A percentile compares a stretch with the other conserved stretches of the same genome.
These are phyloP conservation scores for Rubus parviflorus DNA, from an alignment of 306 rosid genomes.

Conservation along the genomic window DNA sequence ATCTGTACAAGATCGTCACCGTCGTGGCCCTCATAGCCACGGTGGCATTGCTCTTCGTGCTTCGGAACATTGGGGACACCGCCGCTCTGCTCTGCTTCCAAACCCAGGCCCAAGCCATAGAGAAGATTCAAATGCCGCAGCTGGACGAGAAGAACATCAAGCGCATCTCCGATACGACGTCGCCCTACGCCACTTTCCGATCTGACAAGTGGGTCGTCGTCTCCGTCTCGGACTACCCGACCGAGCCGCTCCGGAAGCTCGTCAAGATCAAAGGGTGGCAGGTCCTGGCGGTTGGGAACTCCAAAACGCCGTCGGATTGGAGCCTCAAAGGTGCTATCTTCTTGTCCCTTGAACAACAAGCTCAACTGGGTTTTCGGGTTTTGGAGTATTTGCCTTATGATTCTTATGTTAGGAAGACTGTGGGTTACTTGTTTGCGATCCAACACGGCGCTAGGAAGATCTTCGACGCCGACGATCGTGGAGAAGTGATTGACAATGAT, in stretches of 20 bases:
- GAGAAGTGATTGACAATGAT: slow-evolving; percentile 83
- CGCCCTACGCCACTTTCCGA: slow-evolving; percentile 60
- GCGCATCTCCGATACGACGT: slow-evolving; percentile 49
- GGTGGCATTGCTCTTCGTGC: slow-evolving; percentile 76
- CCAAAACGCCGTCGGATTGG: slow-evolving; percentile 90
- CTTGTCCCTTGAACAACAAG: slow-evolving; percentile 81
- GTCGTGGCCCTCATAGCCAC: slow-evolving; percentile 51
- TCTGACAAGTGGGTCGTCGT: slow-evolving; percentile 90
- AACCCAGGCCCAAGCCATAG: slow-evolving; percentile 54
- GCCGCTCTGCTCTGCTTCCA: slow-evolving; percentile 91
- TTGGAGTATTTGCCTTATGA: slow-evolving; percentile 83
- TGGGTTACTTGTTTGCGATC: slow-evolving; percentile 90
- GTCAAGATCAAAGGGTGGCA: slow-evolving; percentile 89
- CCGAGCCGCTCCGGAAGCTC: slow-evolving; percentile 59
- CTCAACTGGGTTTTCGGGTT: slow-evolving; percentile 78
- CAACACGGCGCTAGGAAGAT: slow-evolving; percentile 95
- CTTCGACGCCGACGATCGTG: slow-evolving; percentile 92
- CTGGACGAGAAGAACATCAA: slow-evolving; percentile 39
- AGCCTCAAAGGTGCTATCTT: slow-evolving; percentile 80
- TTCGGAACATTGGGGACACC: slow-evolving; percentile 78
- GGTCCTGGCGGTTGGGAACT: slow-evolving; percentile 78
- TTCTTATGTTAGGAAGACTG: slow-evolving; percentile 84
- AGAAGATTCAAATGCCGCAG: slow-evolving; percentile 68
- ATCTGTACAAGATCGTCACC: slow-evolving; percentile 54
- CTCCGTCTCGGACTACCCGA: slow-evolving; percentile 70